These are phyloP conservation scores for Dioscorea alata DNA, from an alignment of 106 monocot genomes.

Conservation along the genomic window DNA sequence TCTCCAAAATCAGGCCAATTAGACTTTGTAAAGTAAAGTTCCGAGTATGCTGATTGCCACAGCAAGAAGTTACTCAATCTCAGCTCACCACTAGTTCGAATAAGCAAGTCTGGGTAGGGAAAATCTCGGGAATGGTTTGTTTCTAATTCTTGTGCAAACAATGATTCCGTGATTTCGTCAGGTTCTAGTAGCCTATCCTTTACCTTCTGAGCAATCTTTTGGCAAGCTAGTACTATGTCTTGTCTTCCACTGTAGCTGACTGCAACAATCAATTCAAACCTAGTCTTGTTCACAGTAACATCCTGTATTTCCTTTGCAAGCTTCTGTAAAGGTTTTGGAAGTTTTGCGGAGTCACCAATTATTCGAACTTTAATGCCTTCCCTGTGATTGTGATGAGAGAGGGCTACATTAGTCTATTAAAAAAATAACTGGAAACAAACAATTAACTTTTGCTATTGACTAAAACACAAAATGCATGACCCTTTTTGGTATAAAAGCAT, in stretches of 20 bases:
- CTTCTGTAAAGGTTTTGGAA: constrained; percentile 46
- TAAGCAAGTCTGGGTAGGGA: constrained; percentile 63
- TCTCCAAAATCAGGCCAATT: constrained; percentile 80
- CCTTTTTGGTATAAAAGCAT: too few relatives aligned
- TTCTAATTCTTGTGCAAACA: constrained; percentile 50
- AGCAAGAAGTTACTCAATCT: constrained; percentile 80
- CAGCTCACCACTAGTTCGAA: constrained; percentile 69
- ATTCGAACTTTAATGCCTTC: constrained; percentile 54
- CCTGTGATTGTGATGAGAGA: constrained; percentile 17
- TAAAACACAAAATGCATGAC: too few relatives aligned
- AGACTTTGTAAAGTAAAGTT: constrained; percentile 54
- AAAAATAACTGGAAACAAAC: too few relatives aligned
- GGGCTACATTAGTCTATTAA: too few relatives aligned
- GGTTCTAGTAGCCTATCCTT: constrained; percentile 40
- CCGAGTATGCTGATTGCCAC: constrained; percentile 73
- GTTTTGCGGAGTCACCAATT: constrained; percentile 55
- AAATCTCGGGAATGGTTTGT: constrained; percentile 31
- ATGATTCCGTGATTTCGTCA: constrained; percentile 47
- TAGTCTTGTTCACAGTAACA: constrained; percentile 32
- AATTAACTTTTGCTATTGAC: too few relatives aligned
- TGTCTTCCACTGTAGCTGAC: constrained; percentile 66
- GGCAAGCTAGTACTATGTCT: constrained; percentile 65
- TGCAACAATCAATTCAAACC: constrained; percentile 49
- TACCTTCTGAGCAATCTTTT: constrained; percentile 48
- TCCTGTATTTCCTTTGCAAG: constrained; percentile 40